phyloP scores from a whole-genome alignment of 2,329 filamentous ascomycete species.

The Fusarium falciforme region DNA sequence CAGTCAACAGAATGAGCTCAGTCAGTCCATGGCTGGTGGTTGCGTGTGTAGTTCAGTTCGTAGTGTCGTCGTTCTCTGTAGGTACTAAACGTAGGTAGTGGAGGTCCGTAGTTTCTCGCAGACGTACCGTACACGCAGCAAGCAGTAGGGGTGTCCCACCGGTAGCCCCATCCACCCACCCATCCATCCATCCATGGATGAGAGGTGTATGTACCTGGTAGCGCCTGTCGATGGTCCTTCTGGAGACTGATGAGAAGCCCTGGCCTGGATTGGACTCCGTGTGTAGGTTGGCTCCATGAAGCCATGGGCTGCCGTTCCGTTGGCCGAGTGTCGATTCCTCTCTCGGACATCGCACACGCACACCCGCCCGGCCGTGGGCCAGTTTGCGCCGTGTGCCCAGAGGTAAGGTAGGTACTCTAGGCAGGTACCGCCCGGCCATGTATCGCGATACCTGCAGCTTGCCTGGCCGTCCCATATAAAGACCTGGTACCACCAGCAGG shows the following conservation, averaged over 20 bases:
- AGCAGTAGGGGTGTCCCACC: constrained; percentile 33
- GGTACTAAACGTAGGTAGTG: constrained; percentile 1
- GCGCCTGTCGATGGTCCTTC: constrained; percentile 31
- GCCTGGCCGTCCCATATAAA: constrained; percentile 16
- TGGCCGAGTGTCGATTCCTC: constrained; percentile 43
- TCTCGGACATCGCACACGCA: constrained; percentile 40
- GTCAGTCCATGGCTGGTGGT: constrained; percentile 47
- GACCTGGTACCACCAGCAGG: constrained; percentile 22
- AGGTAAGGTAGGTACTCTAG: neutral
- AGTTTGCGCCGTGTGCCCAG: constrained; percentile 29
- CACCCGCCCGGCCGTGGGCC: constrained; percentile 35
- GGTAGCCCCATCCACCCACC: constrained; percentile 19
- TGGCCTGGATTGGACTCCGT: constrained; percentile 21
- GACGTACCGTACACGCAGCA: constrained; percentile 15
- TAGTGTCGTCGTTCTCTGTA: constrained; percentile 33
- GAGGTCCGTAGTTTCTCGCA: constrained; percentile 35
- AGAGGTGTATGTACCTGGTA: neutral
- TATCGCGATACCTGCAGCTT: constrained; percentile 23
- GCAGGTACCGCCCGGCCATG: constrained; percentile 22
- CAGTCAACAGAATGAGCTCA: constrained; percentile 32
- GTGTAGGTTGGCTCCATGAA: constrained; percentile 24
- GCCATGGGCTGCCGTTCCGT: constrained; percentile 38
- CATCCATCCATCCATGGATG: neutral
- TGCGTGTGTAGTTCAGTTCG: constrained; percentile 40
- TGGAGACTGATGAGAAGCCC: constrained; percentile 8